Percentiles rank a stretch among this genome's conserved stretches.
Conservation (phyloP, 1,139 yeast species). For the Taphrina populina region DNA sequence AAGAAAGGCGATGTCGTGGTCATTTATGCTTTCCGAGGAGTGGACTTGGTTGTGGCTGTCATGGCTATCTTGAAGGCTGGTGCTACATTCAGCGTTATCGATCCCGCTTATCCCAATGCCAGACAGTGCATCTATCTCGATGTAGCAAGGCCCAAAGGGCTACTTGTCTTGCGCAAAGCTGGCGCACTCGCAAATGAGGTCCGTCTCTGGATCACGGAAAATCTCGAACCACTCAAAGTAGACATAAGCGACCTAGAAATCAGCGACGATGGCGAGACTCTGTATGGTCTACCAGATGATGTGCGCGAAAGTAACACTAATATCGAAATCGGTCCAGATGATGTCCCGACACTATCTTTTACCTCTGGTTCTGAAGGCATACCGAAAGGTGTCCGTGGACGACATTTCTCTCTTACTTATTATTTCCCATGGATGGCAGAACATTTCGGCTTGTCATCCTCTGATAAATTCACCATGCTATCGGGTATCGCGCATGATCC, state of each 20-base stretch:
- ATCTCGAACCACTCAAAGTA: constrained; percentile 63
- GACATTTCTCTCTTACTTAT: constrained; percentile 94
- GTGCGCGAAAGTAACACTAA: constrained; percentile 66
- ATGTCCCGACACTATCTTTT: constrained; percentile 92
- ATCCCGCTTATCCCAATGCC: constrained; percentile 98
- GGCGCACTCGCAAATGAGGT: constrained; percentile 77
- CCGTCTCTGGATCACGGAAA: constrained; percentile 67
- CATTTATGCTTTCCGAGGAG: constrained; percentile 97
- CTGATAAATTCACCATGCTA: constrained; percentile 92
- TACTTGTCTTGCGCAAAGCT: constrained; percentile 86
- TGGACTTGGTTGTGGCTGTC: constrained; percentile 91
- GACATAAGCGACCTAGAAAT: constrained; percentile 75
- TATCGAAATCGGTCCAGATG: constrained; percentile 95
- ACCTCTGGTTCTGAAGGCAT: constrained; percentile 99
- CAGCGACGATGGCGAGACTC: constrained; percentile 65
- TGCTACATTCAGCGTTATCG: constrained; percentile 96
- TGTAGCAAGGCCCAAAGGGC: constrained; percentile 89
- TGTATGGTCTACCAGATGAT: constrained; percentile 57
- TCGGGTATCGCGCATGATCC: constrained; percentile 99
- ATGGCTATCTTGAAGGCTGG: constrained; percentile 98
- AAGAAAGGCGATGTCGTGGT: constrained; percentile 89
- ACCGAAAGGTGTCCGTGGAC: constrained; percentile 97
- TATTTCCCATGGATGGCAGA: constrained; percentile 98
- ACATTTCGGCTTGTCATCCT: constrained; percentile 69
- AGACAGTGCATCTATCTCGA: constrained; percentile 89